These are phyloP conservation scores for Hemisphaericaspora xylanilytica DNA, from an alignment of 1,139 yeast genomes.

Conservation along the genomic window DNA sequence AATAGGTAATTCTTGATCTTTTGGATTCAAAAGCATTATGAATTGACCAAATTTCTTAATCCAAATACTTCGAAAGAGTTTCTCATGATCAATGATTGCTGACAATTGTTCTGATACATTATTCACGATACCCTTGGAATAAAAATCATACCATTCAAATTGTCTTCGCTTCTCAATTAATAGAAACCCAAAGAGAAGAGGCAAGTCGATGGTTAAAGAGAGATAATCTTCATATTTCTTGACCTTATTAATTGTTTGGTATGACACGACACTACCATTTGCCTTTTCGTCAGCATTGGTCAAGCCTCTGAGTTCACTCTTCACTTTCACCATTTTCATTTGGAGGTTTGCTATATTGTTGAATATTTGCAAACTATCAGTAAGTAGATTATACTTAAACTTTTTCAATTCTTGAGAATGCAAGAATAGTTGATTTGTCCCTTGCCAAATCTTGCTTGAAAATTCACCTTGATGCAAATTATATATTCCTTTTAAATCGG, in stretches of 20 bases:
- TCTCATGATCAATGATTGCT: slow-evolving; percentile 57
- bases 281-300: slow-evolving; percentile 6
- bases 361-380: slow-evolving; percentile 27
- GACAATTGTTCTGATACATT: slow-evolving; percentile 62
- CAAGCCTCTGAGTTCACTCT: slow-evolving; percentile 26
- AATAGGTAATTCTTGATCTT: slow-evolving; percentile 14
- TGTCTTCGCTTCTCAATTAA: slow-evolving; percentile 70
- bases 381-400: slow-evolving; percentile 28
- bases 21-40: slow-evolving; percentile 25
- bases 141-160: slow-evolving; percentile 60
- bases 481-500: slow-evolving; percentile 16
- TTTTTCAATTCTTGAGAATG: slow-evolving; percentile 18
- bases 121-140: slow-evolving; percentile 48
- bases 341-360: slow-evolving; percentile 37
- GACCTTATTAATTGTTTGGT: slow-evolving; percentile 27
- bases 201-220: slow-evolving; percentile 67
- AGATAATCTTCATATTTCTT: slow-evolving; percentile 45
- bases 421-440: slow-evolving; percentile 15
- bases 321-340: slow-evolving; percentile 38
- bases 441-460: slow-evolving; percentile 15
- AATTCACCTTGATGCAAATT: slow-evolving; percentile 17
- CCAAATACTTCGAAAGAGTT: slow-evolving; percentile 61
- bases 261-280: slow-evolving; percentile 14
- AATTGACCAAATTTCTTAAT: slow-evolving; percentile 53
- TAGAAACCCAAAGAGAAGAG: slow-evolving; percentile 75